Conservation (phyloP, 371 early-diverging fungal genomes). For the Dentiscutata heterogama region DNA sequence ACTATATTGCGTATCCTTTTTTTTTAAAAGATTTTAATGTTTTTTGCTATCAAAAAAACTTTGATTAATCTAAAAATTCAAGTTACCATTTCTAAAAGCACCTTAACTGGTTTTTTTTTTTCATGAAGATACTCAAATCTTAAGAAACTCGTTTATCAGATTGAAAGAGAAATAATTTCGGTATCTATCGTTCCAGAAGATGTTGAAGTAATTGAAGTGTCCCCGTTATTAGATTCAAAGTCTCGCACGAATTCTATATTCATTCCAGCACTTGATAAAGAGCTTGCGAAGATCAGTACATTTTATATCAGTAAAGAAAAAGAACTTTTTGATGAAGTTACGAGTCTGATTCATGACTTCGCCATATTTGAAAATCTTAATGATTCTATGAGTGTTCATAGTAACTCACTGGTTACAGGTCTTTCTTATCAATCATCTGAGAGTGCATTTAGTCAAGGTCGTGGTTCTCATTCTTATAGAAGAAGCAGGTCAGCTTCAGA, state of each 20-base stretch:
- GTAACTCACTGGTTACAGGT: background rate
- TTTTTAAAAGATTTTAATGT: no score
- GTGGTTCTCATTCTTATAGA: background rate
- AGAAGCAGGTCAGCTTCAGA: background rate
- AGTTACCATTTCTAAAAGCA: background rate
- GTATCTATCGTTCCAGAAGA: constrained; percentile 40
- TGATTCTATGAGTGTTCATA: constrained; percentile 20
- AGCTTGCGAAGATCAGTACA: constrained; percentile 79
- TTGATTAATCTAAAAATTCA: background rate
- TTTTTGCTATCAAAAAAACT: no score
- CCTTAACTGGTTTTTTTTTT: background rate
- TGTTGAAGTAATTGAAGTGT: constrained; percentile 58
- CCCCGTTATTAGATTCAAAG: constrained; percentile 54
- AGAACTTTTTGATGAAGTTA: constrained; percentile 75
- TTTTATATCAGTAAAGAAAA: constrained; percentile 89
- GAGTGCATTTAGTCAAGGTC: constrained; percentile 40
- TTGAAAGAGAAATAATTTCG: constrained; percentile 75
- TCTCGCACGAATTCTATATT: constrained; percentile 67
- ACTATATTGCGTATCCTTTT: constrained; percentile 68
- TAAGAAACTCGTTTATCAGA: constrained; percentile 89
- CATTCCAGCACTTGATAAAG: constrained; percentile 77
- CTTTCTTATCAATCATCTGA: constrained; percentile 31
- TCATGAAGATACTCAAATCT: constrained; percentile 80
- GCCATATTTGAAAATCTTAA: constrained; percentile 54
- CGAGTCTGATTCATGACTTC: constrained; percentile 60